Evolutionary conservation across 306 rosid genomes (phyloP).

Genomic region (Cicer judaicum): DNA sequence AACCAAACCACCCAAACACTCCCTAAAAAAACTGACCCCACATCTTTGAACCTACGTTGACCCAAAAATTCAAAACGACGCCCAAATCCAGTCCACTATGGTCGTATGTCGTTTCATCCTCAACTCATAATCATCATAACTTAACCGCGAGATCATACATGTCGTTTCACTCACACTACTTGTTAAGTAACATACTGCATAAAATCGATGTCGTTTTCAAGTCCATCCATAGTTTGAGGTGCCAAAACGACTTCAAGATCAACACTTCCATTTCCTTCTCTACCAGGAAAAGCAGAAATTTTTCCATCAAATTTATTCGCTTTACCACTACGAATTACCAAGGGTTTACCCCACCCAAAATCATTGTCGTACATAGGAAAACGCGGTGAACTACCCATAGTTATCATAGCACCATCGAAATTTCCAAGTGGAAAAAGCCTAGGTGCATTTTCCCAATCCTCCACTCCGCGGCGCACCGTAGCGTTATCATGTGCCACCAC

Average conservation of each 20-base stretch:
- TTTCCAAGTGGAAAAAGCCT: conserved; percentile 84
- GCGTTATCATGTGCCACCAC: conserved; percentile 68
- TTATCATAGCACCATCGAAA: conserved; percentile 80
- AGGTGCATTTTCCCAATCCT: conserved; percentile 77
- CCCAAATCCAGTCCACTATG: conserved; percentile 10
- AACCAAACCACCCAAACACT: conserved; percentile 38
- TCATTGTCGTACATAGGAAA: conserved; percentile 93
- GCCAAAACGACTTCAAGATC: conserved; percentile 87
- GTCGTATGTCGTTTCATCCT: conserved; percentile 24
- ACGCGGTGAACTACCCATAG: conserved; percentile 94
- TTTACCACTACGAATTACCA: conserved; percentile 75
- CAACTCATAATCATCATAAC: no score
- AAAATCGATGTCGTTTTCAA: conserved; percentile 68
- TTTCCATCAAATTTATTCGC: conserved; percentile 90
- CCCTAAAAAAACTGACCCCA: conserved; percentile 44
- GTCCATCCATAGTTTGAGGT: conserved; percentile 74
- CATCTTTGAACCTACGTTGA: conserved; percentile 34
- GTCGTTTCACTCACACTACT: background rate
- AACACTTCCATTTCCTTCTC: conserved; percentile 79
- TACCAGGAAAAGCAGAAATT: conserved; percentile 79
- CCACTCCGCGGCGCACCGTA: conserved; percentile 68
- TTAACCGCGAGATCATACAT: no score
- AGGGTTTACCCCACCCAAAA: conserved; percentile 85
- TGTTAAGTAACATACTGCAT: conserved; percentile 64
- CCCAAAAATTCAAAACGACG: conserved; percentile 38